Conservation (phyloP, 2,329 filamentous ascomycete species). For the Plenodomus biglobosus region DNA sequence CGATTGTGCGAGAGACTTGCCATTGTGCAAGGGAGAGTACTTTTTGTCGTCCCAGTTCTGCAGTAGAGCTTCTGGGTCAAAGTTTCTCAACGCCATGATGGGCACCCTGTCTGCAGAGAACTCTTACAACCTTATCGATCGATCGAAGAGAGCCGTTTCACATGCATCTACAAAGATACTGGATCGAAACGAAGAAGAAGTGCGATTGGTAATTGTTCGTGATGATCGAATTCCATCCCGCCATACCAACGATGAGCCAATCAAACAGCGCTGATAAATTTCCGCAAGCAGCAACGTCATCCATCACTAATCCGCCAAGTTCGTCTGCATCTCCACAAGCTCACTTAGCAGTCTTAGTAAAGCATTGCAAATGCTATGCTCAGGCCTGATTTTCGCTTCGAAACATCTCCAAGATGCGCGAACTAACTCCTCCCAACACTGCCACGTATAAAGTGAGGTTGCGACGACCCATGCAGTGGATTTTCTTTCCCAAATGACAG, state of each 20-base stretch:
- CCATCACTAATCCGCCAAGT: constrained; percentile 30
- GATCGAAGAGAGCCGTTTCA: constrained; percentile 2
- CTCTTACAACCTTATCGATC: not conserved
- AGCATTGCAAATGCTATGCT: constrained; percentile 37
- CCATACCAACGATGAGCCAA: constrained; percentile 22
- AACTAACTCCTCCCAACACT: constrained; percentile 21
- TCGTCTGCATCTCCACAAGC: constrained; percentile 3
- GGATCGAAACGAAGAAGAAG: constrained; percentile 1
- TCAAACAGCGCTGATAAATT: constrained; percentile 24
- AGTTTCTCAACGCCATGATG: constrained; percentile 36
- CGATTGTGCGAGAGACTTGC: constrained; percentile 46
- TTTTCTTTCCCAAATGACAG: constrained; percentile 32
- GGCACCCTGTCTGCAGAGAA: not conserved
- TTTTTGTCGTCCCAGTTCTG: constrained; percentile 47
- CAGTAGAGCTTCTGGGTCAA: constrained; percentile 52
- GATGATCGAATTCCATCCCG: constrained; percentile 6
- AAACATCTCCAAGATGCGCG: constrained; percentile 26
- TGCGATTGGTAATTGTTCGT: not conserved
- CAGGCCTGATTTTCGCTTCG: constrained; percentile 17
- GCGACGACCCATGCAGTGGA: constrained; percentile 5
- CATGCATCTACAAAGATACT: constrained; percentile 3
- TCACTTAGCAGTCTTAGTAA: constrained; percentile 36
- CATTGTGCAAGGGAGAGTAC: constrained; percentile 25
- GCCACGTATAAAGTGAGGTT: constrained; percentile 32
- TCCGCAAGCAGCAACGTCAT: constrained; percentile 26